phyloP scores from a whole-genome alignment of 257 asterid genomes.

The Solanum ossicruentum region DNA sequence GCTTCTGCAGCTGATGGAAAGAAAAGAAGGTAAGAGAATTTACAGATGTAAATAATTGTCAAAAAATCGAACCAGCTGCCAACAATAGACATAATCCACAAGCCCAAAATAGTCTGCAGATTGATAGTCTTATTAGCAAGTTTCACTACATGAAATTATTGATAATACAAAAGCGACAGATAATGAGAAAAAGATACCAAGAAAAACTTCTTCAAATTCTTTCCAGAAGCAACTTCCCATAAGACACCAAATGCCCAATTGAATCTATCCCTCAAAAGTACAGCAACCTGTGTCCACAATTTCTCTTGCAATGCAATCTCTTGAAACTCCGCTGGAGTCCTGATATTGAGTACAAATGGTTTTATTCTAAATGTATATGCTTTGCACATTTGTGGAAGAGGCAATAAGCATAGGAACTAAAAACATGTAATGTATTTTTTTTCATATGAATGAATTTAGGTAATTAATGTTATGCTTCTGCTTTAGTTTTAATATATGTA shows the following conservation, averaged over 20 bases:
- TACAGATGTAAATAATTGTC: conserved; percentile 61
- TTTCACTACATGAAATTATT: background rate
- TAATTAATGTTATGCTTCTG: background rate
- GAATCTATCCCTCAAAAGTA: conserved; percentile 41
- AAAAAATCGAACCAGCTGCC: conserved; percentile 90
- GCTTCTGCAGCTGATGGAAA: background rate
- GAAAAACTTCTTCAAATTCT: conserved; percentile 58
- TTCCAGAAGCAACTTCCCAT: conserved; percentile 59
- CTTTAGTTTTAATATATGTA: no score
- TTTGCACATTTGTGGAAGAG: background rate
- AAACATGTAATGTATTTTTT: background rate
- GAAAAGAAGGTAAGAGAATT: conserved; percentile 13
- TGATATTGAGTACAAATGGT: background rate
- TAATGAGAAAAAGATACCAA: conserved; percentile 17
- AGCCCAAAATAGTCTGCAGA: conserved; percentile 39
- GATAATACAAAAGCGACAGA: background rate
- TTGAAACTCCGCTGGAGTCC: conserved; percentile 58
- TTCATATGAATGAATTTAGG: background rate
- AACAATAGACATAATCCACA: conserved; percentile 51
- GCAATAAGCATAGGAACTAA: background rate
- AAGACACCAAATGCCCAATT: conserved; percentile 36
- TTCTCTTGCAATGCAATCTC: conserved; percentile 52
- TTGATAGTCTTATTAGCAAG: background rate
- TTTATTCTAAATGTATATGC: background rate
- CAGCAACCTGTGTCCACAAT: conserved; percentile 34